A percentile compares a stretch with the other conserved stretches of the same genome.
Conservation (phyloP, 73 alveolate genomes). For the Paramecium bursaria region DNA sequence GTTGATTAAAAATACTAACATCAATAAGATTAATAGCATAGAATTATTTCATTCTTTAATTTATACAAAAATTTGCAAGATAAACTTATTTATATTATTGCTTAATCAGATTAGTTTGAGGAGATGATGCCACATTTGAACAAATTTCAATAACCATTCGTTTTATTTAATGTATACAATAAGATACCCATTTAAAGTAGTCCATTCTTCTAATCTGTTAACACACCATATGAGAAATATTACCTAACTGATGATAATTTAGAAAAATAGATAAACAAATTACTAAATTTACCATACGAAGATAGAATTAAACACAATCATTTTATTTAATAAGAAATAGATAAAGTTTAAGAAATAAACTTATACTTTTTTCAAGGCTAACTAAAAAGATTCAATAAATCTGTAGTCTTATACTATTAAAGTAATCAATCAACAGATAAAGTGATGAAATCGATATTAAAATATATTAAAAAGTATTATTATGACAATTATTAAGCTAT, state of each 20-base stretch:
- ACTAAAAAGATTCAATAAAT: not conserved
- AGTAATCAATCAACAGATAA: conserved; percentile 26
- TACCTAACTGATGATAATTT: not conserved
- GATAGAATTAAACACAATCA: conserved; percentile 10
- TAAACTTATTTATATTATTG: not conserved
- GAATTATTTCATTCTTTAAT: conserved; percentile 20
- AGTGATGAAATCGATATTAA: not conserved
- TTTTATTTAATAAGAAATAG: conserved; percentile 12
- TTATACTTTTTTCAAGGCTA: conserved; percentile 3
- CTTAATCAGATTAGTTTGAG: conserved; percentile 32
- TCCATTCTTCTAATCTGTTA: conserved; percentile 14
- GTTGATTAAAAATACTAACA: conserved; percentile 26
- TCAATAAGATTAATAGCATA: conserved; percentile 2
- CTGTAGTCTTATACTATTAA: conserved; percentile 16
- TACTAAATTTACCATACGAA: not conserved
- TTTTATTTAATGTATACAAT: conserved; percentile 34
- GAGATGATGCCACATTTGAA: conserved; percentile 50
- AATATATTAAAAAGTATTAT: conserved; percentile 20
- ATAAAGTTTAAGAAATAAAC: conserved; percentile 34
- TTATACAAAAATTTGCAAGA: conserved; percentile 7
- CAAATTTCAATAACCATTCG: not conserved
- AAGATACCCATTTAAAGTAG: not conserved
- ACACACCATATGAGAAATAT: conserved; percentile 47
- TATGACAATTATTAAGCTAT: not conserved
- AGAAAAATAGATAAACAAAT: not conserved